Evolutionary conservation across 805 yeast genomes (phyloP), one percentile per base, ranked within the genome.

Genomic region (Candida insectorum): DNA sequence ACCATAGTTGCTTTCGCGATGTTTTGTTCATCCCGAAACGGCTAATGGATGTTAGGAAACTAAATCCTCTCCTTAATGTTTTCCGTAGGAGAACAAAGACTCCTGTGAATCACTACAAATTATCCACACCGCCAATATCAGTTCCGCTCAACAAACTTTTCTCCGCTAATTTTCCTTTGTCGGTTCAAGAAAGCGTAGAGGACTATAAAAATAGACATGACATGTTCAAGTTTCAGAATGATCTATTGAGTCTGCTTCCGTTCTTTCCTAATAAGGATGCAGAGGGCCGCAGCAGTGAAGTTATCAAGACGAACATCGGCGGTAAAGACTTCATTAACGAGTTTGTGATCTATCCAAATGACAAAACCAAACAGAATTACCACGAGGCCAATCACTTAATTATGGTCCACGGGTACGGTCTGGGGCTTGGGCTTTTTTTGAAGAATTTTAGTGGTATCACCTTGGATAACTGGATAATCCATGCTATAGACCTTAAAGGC

Each of bases 401-500:
- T 49, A 68, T 53, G 70, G 56, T 56, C 40, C 77, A 59, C 54
- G 73, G 71, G 0, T 68, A 67, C 39, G 73, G 73, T 2, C 62
- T 61, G 4, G 71, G 73, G 1, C 48, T 66, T n/a, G 71, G 73
- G 3, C 56, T 65, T 31, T 66, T 45, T 50, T n/a, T 72, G 49
- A 54, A 69, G 37, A 61, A 62, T 29, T 63, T 64, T 21, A 54
- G 54, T n/a, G 52, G 36, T 2, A 36, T 65, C 3, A 24, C 41
- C 34, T 24, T 21, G 26, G 62, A 72, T 18, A 61, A 71, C 25
- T 84, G 93, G 84, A 73, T 81, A 35, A 66, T 89, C 28, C 96
- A 87, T 60, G 85, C 96, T 0, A 72, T 91, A 3, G 98, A 91
- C 52, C 60, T 89, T 35, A 71, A 87, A 2, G 98, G 98, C 0